Evolutionary conservation across 768 basidiomycete species (phyloP), one percentile per base, ranked within the genome.

Genomic region (Boletus tomentosulus): DNA sequence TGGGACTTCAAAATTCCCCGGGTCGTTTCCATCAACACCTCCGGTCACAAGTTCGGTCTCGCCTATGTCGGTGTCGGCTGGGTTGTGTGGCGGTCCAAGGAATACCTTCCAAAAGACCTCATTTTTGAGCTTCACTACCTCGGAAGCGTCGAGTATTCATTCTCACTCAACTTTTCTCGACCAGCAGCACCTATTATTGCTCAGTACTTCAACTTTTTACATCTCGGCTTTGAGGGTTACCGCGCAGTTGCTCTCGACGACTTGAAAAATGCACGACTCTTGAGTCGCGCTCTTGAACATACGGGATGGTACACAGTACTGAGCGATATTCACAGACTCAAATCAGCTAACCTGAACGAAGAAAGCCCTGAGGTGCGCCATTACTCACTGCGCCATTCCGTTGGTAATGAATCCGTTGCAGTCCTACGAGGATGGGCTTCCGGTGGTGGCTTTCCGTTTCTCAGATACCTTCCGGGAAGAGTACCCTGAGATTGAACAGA

Each of bases 121-220:
- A 83, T 87, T 59, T 87, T 87, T 54, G 85, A 78, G 64, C 71
- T 79, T 24, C 74, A 81, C 65, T 81, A 77, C 68, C 71, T 75
- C 30, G 76, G 76, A 42, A 76, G 66, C 35, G 74, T 79, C 53
- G 90, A 96, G 67, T 94, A 93, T 67, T 87, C 87, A 1, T 86
- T 84, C 69, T 82, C 81, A 19, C 71, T 82, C 53, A 82, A 83
- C 70, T 83, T 82, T 66, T 82, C 80, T 46, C 79, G 81, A 15
- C 78, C 83, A 13, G 81, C 82, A 35, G 79, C 80, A 46, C 83
- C 83, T 4, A 80, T 83, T 59, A 76, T 84, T 49, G 79, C 74
- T 22, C 82, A 83, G 63, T 86, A 77, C 71, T 85, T 81, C 72
- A 84, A 80, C 66, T 78, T 84, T 66, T 57, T 85, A 37, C 81